Conservation (phyloP, 202 grass and related monocot genomes). For the Carex sylvatica region DNA sequence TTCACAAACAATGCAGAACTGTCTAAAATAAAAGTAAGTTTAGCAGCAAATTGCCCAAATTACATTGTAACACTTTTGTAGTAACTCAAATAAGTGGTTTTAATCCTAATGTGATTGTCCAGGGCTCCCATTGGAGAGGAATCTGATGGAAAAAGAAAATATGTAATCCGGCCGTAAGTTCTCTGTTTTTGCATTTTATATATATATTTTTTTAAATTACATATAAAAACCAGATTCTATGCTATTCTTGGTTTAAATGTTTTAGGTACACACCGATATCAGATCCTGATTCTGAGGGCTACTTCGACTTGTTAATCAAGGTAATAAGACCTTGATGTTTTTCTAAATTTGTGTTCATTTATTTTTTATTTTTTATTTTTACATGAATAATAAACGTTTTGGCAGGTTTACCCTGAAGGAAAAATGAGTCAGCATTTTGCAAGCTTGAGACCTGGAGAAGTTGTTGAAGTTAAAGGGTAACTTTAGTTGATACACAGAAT, state of each 20-base stretch:
- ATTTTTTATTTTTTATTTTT: neutral
- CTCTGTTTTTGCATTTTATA: constrained; percentile 2
- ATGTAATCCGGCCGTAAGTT: constrained; percentile 94
- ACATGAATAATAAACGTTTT: constrained; percentile 17
- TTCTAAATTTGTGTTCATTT: constrained; percentile 22
- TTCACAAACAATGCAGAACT: neutral
- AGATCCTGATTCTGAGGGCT: constrained; percentile 86
- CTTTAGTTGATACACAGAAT: constrained; percentile 17
- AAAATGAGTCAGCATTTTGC: constrained; percentile 97
- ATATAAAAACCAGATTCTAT: neutral
- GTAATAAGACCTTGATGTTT: constrained; percentile 31
- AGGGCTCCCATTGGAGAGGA: constrained; percentile 89
- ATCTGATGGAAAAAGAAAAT: constrained; percentile 84
- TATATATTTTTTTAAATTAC: constrained; percentile 24
- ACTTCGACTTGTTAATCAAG: constrained; percentile 94
- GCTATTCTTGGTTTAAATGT: neutral
- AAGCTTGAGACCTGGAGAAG: constrained; percentile 86
- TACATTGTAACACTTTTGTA: neutral
- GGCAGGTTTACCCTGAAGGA: constrained; percentile 87
- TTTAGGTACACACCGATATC: constrained; percentile 87
- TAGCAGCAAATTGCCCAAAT: neutral
- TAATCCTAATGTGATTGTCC: constrained; percentile 12
- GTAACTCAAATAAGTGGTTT: neutral
- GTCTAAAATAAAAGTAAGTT: neutral
- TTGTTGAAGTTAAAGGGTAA: constrained; percentile 97